Base-by-base conservation (phyloP, 1,139 yeast species). In the Yamadazyma kanchanaburiensis region DNA sequence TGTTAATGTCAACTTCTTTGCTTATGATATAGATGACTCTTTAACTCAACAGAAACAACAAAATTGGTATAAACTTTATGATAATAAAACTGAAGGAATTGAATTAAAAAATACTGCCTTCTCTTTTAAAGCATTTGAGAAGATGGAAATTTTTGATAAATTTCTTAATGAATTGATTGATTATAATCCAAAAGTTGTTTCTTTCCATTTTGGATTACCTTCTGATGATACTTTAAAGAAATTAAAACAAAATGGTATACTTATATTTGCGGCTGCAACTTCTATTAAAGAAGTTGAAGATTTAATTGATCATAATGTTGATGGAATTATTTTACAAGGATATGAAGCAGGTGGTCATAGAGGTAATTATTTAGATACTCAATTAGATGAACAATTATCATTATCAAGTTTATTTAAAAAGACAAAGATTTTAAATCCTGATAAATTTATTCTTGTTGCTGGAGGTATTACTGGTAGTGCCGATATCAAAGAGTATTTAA, bases 271-370 rank as follows among this genome's bases (percentile, higher is more conserved):
- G 10, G 46, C 65, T 6, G 70, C 63, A 0, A 72, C 77, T 0
- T 63, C 64, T 3, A 41, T 63, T 0, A 41, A 44, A 3, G 78
- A 73, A 42, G 70, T 67, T 0, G 24, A 42, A 12, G 27, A 42
- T 10, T 41, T 57, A 5, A 15, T 51, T 4, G 48, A 48, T 0
- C 25, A 39, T 1, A 58, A 55, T 0, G 56, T 60, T 7, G 70
- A 68, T 40, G 77, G 72, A 3, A 48, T 71, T 5, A 50, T 68
- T 3, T 50, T 63, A 21, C 79, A 73, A 47, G 77, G 78, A 0
- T 63, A 57, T 45, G 77, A 71, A 43, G 78, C 78, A 3, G 78
- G 78, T 24, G 78, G 78, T 0, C 78, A 73, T 42, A 46, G 78
- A 22, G 79, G 78, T 2, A 63, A 60, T 39, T 71, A 63, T 34